Base-by-base conservation (phyloP, 2,329 filamentous ascomycete species). In the Cordyceps militaris region DNA sequence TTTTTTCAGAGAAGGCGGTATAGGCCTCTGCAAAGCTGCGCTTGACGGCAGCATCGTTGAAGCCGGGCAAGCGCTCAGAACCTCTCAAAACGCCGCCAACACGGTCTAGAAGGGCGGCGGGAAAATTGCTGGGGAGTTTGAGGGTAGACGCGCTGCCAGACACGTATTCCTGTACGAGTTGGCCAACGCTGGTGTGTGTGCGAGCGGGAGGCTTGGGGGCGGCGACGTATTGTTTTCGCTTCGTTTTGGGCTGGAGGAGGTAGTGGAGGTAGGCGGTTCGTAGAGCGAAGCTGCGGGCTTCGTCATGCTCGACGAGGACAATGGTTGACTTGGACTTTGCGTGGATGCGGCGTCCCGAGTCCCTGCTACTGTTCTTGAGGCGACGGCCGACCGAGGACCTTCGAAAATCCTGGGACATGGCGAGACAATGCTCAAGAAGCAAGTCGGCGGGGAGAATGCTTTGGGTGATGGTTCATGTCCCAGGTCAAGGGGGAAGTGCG, bases 11-110 rank as follows among this genome's bases (percentile, higher is more conserved):
- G 70, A 99, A 89, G 58, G 91, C 88, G 59, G 93, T 97, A 69
- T 97, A 87, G 62, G 96, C 96, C 63, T 91, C 89, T 57, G 91
- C 94, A 74, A 99, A 99, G 2, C 91, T 95, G 61, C 93, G 83
- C 75, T 96, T 97, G 63, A 99, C 87, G 26, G 87, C 79, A n/a
- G 89, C 79, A 76, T 99, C 94, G 68, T 88, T 89, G 74, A 88
- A 99, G 67, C 95, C 94, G 14, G 89, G 91, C 68, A 93, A 81
- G 64, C 80, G 85, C 74, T 97, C 94, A 61, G 80, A 88, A 40
- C 92, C 91, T 65, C 87, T 83, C 65, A 97, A 74, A 53, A 96
- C 87, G 32, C 86, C 86, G 59, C 88, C 87, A 69, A 96, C 83
- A 61, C 91, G 82, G 73, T 92, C 93, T 67, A 83, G 76, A 34